Percentiles rank a stretch among this genome's conserved stretches.
Conservation (phyloP, 2,329 filamentous ascomycete genomes). For the Cyphellophora attinorum region DNA sequence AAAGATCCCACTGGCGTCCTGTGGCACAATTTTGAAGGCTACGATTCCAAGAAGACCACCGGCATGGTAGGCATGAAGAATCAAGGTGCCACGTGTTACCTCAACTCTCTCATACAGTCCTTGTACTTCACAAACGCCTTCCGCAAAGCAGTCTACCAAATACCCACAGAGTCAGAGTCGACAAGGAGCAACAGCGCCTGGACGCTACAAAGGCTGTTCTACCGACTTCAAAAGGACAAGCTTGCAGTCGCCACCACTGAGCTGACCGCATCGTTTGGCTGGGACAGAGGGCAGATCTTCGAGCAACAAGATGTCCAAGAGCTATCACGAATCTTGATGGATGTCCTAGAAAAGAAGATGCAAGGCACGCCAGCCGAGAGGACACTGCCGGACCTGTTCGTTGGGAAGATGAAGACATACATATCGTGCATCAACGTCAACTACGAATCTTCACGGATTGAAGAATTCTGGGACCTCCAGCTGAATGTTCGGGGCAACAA, state of each 20-base stretch:
- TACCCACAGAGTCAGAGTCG: slow-evolving; percentile 79
- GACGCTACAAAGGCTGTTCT: slow-evolving; percentile 86
- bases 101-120: slow-evolving; percentile 76
- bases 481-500: slow-evolving; percentile 93
- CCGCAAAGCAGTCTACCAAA: slow-evolving; percentile 95
- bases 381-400: slow-evolving; percentile 80
- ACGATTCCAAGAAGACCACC: slow-evolving; percentile 98
- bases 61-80: slow-evolving; percentile 95
- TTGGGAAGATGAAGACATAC: slow-evolving; percentile 97
- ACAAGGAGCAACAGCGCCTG: slow-evolving; percentile 82
- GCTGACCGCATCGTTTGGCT: slow-evolving; percentile 91
- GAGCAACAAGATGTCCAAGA: slow-evolving; percentile 99
- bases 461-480: slow-evolving; percentile 99
- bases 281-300: slow-evolving; percentile 96
- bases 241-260: slow-evolving; percentile 82
- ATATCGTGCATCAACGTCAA: slow-evolving; percentile 98
- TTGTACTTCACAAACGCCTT: slow-evolving; percentile 86
- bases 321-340: slow-evolving; percentile 91
- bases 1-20: slow-evolving; percentile 40
- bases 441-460: slow-evolving; percentile 88
- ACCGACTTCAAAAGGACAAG: slow-evolving; percentile 80
- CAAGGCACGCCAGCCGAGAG: slow-evolving; percentile 90
- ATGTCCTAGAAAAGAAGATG: slow-evolving; percentile 95
- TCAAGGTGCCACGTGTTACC: slow-evolving; percentile 84
- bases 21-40: slow-evolving; percentile 45